Conservation (phyloP, 1,139 yeast genomes). For the Geotrichum phurueaensis region DNA sequence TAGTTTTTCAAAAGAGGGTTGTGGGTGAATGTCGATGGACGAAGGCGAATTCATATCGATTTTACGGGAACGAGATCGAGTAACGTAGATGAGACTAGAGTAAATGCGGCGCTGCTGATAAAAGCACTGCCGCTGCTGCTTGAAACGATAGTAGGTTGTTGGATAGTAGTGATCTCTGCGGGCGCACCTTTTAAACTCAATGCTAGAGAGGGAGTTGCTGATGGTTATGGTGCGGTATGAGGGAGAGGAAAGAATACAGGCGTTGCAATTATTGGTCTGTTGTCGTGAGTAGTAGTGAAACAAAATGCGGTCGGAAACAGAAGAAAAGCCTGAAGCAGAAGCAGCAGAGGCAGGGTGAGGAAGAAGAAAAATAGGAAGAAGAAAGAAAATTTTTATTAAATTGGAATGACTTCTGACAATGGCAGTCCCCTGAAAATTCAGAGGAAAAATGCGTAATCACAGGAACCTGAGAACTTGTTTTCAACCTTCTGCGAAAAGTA, state of each 20-base stretch:
- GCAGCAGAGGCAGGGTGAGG: not conserved
- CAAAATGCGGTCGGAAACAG: not conserved
- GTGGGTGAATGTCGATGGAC: constrained; percentile 13
- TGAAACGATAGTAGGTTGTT: not conserved
- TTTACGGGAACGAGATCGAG: not conserved
- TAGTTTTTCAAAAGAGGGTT: not conserved
- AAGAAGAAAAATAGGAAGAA: not conserved
- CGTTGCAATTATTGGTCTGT: not conserved
- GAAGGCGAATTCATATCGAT: not conserved
- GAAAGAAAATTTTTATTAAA: not conserved
- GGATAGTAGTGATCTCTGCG: not conserved
- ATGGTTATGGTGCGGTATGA: not conserved
- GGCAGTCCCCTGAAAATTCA: not conserved
- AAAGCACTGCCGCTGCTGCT: not conserved
- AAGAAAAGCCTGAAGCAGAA: not conserved
- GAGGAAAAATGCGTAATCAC: not conserved
- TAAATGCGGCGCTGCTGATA: not conserved
- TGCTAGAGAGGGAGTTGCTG: not conserved
- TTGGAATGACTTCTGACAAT: not conserved
- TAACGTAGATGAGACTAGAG: not conserved
- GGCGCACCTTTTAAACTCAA: not conserved
- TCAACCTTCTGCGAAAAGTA: not conserved
- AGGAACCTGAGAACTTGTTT: not conserved
- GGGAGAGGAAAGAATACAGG: not conserved
- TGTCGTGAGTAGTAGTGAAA: not conserved